Base-by-base conservation (phyloP, 1,139 yeast species). In the Debaryomyces nepalensis region DNA sequence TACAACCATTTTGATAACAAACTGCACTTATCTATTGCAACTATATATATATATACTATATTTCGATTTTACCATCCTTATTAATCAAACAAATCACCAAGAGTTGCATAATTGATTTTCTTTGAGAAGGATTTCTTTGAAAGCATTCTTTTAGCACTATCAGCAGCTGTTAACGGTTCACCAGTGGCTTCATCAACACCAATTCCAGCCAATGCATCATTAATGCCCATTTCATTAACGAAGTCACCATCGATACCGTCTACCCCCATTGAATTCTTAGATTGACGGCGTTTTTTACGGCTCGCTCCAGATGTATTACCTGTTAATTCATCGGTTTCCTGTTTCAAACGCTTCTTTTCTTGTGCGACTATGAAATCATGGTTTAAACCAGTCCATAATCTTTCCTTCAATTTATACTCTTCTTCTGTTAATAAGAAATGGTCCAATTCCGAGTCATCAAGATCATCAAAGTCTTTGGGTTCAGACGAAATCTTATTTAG, bases 341-440 rank as follows among this genome's bases (percentile, higher is more conserved):
- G 77, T 58, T 91, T 88, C 50, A 91, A 73, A 48, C 93, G 71
- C 60, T 89, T 90, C 53, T 81, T 81, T 55, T 93, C 98, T 63
- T 89, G 96, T 40, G 85, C 95, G 19, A 89, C 64, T 45, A 93
- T 69, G 56, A 82, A 95, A 24, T 91, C 98, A 46, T 87, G 87
- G 63, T 93, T 89, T 41, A 88, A 73, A 1, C 95, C 90, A 43
- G 87, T 81, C 98, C 99, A 93, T 4, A 90, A 79, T 47, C 84
- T 74, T 51, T 87, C 90, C 63, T 88, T 91, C 55, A 82, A 57
- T 43, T 70, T 65, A 42, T 81, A 75, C 51, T 93, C 97, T 36
- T 81, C 86, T 38, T 78, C 82, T 3, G 79, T 75, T 42, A 93
- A 68, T 37, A 87, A 58, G 33, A 82, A 72, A 0, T 68, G 64